Evolutionary conservation across 2,329 filamentous ascomycete genomes (phyloP).

Genomic region (Scytalidium lignicola): DNA sequence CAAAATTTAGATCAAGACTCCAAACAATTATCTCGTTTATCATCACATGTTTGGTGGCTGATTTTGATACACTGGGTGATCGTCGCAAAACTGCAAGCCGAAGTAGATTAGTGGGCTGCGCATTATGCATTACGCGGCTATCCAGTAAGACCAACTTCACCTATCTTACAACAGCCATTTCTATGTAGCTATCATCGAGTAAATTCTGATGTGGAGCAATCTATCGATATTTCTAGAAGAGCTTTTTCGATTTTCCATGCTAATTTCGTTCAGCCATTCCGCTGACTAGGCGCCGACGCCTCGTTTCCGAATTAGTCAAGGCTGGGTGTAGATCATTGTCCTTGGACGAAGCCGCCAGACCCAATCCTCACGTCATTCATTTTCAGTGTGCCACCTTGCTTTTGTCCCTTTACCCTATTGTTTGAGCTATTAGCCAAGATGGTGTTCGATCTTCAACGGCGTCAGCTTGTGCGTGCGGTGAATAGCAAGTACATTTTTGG

Average conservation of each 20-base stretch:
- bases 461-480: constrained; percentile 58
- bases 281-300: background rate
- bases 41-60: no score
- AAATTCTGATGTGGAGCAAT: no score
- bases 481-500: constrained; percentile 72
- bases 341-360: background rate
- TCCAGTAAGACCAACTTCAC: no score
- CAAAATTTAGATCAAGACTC: no score
- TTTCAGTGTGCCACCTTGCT: background rate
- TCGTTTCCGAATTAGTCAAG: background rate
- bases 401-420: background rate
- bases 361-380: background rate
- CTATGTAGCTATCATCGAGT: no score
- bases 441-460: constrained; percentile 53
- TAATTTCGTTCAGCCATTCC: background rate
- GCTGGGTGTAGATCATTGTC: background rate
- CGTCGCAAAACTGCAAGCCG: background rate
- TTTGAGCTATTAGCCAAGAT: constrained; percentile 31
- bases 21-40: no score
- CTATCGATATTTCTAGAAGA: background rate
- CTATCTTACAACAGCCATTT: no score
- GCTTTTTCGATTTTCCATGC: background rate
- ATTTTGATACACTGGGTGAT: no score
- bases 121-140: background rate
- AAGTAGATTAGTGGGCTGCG: background rate